Evolutionary conservation across 2,329 filamentous ascomycete genomes (phyloP).

Genomic region (Ascosphaera apis): DNA sequence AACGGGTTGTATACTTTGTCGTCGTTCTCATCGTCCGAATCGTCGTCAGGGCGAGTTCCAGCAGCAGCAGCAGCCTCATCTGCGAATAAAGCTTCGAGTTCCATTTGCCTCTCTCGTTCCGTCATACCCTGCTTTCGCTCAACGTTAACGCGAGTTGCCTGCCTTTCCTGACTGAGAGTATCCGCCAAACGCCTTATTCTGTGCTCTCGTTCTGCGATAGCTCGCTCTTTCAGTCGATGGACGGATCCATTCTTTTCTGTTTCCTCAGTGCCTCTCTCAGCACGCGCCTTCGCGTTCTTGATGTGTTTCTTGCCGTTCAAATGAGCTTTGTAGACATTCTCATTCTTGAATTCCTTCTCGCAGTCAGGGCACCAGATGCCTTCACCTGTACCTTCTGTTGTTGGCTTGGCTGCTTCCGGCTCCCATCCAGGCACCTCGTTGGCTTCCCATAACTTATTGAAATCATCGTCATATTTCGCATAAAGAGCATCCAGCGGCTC

Average conservation of each 20-base stretch:
- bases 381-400: slow-evolving; percentile 35
- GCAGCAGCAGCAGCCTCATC: slow-evolving; percentile 26
- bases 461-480: slow-evolving; percentile 54
- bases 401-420: slow-evolving; percentile 25
- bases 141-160: slow-evolving; percentile 80
- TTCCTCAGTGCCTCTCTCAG: slow-evolving; percentile 16
- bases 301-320: slow-evolving; percentile 81
- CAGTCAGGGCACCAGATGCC: slow-evolving; percentile 80
- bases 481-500: slow-evolving; percentile 69
- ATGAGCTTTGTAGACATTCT: slow-evolving; percentile 82
- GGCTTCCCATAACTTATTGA: slow-evolving; percentile 59
- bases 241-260: slow-evolving; percentile 8
- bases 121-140: slow-evolving; percentile 97
- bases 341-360: slow-evolving; percentile 84
- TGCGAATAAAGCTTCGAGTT: slow-evolving; percentile 65
- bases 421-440: slow-evolving; percentile 64
- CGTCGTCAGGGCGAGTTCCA: slow-evolving; percentile 24
- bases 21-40: slow-evolving; percentile 53
- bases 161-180: slow-evolving; percentile 65
- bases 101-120: slow-evolving; percentile 79
- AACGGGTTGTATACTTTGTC: slow-evolving; percentile 92
- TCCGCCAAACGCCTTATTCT: slow-evolving; percentile 57
- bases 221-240: slow-evolving; percentile 55
- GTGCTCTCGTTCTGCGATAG: slow-evolving; percentile 72
- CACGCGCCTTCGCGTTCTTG: slow-evolving; percentile 49